phyloP scores from a whole-genome alignment of 176 grass and related monocot genomes.

The Hordeum vulgare region MorexV3_pseudomolecules_assembly NC_058518.1:427286797-427287296 shows the following conservation, averaged over 20 bases:
- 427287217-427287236: not conserved
- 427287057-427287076: not conserved
- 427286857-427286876: not conserved
- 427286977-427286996: conserved; percentile 56
- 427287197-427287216: not conserved
- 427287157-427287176: not conserved
- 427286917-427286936: conserved; percentile 48
- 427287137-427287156: not conserved
- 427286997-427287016: conserved; percentile 69
- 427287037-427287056: conserved; percentile 80
- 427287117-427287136: not conserved
- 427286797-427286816: not conserved
- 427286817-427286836: conserved; percentile 1
- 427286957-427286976: conserved; percentile 37
- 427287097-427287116: not conserved
- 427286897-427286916: conserved; percentile 19
- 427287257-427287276: not conserved
- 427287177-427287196: not conserved
- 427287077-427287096: not conserved
- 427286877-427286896: not conserved
- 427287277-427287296: not conserved
- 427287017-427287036: conserved; percentile 83
- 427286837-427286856: not conserved
- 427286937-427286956: conserved; percentile 48
- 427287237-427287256: not conserved